Base-by-base conservation (phyloP, 352 stramenopile genomes). In the Phytophthora rubi region DNA sequence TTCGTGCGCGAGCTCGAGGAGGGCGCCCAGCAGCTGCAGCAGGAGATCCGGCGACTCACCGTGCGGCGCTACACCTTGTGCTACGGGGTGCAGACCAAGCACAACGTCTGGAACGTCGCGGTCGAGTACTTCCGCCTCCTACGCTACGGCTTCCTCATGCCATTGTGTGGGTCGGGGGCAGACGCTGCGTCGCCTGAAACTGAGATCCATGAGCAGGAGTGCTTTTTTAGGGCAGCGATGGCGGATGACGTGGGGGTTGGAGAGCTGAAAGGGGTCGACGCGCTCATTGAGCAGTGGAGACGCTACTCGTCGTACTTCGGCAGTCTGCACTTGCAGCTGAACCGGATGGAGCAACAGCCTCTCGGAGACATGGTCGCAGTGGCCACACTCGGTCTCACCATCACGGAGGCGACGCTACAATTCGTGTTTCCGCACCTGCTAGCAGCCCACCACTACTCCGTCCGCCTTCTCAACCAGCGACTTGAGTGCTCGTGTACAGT, bases 261-360 rank as follows among this genome's bases (percentile, higher is more conserved):
- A 12, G 61, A 70, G 6, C n/a, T 72, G 3, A 37, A 42, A 1
- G 75, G 68, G 0, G 26, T 65, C 5, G 59, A 77, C 5, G 47
- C 35, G 1, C 15, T 72, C 9, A 59, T 77, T 12, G 37, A 79
- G 5, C 76, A 83, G 37, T 83, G 72, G 65, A 68, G 68, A 26
- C 59, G 49, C n/a, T 76, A 79, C 49, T 78, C 72, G 13, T 56
- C 37, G 0, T 68, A 18, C 39, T 68, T 71, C 30, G 65, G 53
- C 10, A 65, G 60, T 8, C 66, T 85, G 1, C 53, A 68, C 23
- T 65, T 80, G 33, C 58, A 77, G 23, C 48, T 76, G 51, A 47
- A 74, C 26, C 8, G 51, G 2, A 72, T 85, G 62, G 70, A 72
- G 28, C n/a, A 61, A 10, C 37, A 66, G 35, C 35, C 54, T 32